Evolutionary conservation across 2,329 filamentous ascomycete genomes (phyloP).

Genomic region (Fusarium bulbicola): DNA sequence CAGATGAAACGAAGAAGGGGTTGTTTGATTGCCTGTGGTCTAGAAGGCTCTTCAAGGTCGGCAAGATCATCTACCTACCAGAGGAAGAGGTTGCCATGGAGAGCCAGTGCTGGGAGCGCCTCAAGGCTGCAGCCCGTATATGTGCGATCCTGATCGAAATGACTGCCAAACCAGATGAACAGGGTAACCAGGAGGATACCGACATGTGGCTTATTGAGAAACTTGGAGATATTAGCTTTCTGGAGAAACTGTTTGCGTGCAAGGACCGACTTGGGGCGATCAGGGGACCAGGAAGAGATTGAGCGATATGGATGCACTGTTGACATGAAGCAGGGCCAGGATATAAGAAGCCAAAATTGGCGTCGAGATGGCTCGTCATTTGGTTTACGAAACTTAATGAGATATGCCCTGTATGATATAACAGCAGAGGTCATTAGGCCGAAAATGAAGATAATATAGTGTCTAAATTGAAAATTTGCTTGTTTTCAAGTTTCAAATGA

Average conservation of each 20-base stretch:
- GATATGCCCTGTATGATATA: conserved; percentile 1
- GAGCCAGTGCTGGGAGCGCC: conserved; percentile 38
- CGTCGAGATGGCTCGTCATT: not conserved
- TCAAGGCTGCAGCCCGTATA: conserved; percentile 38
- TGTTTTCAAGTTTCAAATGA: not conserved
- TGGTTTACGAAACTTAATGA: not conserved
- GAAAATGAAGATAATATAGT: not conserved
- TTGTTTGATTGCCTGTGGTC: conserved; percentile 26
- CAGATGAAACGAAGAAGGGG: conserved; percentile 8
- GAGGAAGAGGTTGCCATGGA: conserved; percentile 43
- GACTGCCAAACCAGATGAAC: conserved; percentile 35
- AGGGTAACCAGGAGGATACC: conserved; percentile 13
- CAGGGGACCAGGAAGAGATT: not conserved
- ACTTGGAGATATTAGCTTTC: conserved; percentile 37
- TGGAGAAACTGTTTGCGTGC: conserved; percentile 27
- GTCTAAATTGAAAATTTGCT: not conserved
- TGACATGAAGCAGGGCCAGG: not conserved
- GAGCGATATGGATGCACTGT: not conserved
- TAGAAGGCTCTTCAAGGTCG: conserved; percentile 36
- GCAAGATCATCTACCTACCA: conserved; percentile 38
- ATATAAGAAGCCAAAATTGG: not conserved
- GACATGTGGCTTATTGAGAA: conserved; percentile 40
- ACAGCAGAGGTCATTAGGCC: not conserved
- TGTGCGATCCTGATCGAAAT: conserved; percentile 42
- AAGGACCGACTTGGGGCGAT: conserved; percentile 4